Base-by-base conservation (phyloP, 2,329 filamentous ascomycete genomes). In the Neonectria sp. region DNA sequence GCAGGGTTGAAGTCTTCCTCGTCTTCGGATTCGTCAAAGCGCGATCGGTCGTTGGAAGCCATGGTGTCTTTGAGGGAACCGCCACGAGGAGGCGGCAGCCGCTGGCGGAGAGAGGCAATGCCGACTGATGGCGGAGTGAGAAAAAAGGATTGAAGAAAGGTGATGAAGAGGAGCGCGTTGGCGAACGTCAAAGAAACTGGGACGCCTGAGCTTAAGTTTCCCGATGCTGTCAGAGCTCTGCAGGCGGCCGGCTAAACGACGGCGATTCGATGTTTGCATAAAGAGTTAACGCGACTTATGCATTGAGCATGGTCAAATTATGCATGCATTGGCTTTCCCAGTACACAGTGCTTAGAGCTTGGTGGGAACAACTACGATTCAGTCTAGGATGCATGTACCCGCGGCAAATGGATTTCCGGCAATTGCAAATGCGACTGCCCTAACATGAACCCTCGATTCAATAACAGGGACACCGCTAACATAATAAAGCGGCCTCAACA, bases 1-100 rank as follows among this genome's bases (percentile, higher is more conserved):
- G 88, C 90, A 57, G 95, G 95, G 80, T 97, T 97, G 87, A 98
- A 97, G 79, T 95, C 92, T 68, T 93, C 91, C 74, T 97, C 95
- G 57, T 96, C 93, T 63, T 93, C 92, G 67, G 89, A 91, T 68
- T 91, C 89, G 75, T 89, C 86, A 76, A 84, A 87, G 68, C 84
- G 84, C 68, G 83, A 80, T 72, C 77, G 80, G 62, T 86, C 82
- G 75, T 82, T 84, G 46, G 85, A 82, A 86, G 89, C 88, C 65
- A 75, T 82, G 72, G 65, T 72, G 70, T 67, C 66, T 66, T 35
- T 67, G 58, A 40, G 52, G 35, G 60, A 55, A 31, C 63, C 73
- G 72, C 71, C 68, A 70, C 65, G 66, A 64, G 60, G 51, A 68
- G 48, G 68, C 71, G 72, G 68, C 69, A 58, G 51, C 37, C 37